These are phyloP conservation scores for Venturia oleaginea DNA, from an alignment of 2,329 filamentous ascomycete genomes.

Conservation along the genomic window DNA sequence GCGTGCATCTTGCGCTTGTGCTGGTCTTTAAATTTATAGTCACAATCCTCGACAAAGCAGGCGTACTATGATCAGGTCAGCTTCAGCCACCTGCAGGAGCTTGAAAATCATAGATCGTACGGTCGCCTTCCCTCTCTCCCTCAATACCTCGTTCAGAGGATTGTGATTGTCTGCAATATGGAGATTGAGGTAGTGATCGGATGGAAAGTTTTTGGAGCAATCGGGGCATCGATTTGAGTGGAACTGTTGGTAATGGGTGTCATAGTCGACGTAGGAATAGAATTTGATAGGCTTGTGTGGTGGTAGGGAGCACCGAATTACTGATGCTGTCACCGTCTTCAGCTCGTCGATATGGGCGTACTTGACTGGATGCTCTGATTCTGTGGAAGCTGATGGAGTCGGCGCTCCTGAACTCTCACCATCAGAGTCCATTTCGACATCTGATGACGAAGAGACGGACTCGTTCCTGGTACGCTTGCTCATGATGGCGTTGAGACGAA, in stretches of 20 bases:
- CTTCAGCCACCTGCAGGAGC: too few relatives aligned
- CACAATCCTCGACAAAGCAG: slow-evolving; percentile 85
- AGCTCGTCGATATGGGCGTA: slow-evolving; percentile 15
- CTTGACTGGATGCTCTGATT: slow-evolving; percentile 11
- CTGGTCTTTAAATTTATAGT: slow-evolving; percentile 71
- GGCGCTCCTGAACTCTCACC: background rate
- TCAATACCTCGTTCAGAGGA: slow-evolving; percentile 60
- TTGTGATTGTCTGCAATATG: slow-evolving; percentile 93
- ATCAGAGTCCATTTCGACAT: slow-evolving; percentile 15
- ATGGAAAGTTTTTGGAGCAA: slow-evolving; percentile 82
- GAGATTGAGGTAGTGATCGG: slow-evolving; percentile 65
- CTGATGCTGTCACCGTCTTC: slow-evolving; percentile 35
- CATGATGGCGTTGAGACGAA: slow-evolving; percentile 34
- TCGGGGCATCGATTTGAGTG: slow-evolving; percentile 80
- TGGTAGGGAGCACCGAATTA: slow-evolving; percentile 74
- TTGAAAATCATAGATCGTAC: slow-evolving; percentile 39
- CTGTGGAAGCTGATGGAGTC: background rate
- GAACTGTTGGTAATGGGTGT: slow-evolving; percentile 71
- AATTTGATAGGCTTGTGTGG: slow-evolving; percentile 70
- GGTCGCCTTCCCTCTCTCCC: slow-evolving; percentile 77
- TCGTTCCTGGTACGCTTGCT: slow-evolving; percentile 51
- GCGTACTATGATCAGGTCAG: slow-evolving; percentile 49
- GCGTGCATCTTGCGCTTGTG: slow-evolving; percentile 81
- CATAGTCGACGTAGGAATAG: slow-evolving; percentile 67
- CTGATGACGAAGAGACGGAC: slow-evolving; percentile 35